A percentile compares a stretch with the other conserved stretches of the same genome.
These are phyloP conservation scores for Diplogelasinospora grovesii DNA, from an alignment of 495 filamentous ascomycete species.

Conservation along the genomic window DNA sequence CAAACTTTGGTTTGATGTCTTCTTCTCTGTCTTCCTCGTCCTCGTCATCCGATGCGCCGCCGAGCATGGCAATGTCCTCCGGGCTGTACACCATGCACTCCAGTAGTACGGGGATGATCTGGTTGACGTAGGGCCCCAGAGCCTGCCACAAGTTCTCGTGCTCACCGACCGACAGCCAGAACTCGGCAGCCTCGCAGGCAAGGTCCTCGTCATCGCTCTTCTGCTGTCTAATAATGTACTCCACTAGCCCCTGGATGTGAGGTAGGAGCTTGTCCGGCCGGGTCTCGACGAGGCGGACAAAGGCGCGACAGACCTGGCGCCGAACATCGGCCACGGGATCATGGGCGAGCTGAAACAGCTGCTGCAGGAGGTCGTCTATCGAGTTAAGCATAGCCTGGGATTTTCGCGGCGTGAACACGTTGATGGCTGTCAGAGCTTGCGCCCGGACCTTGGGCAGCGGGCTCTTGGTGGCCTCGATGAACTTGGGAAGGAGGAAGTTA, in stretches of 20 bases:
- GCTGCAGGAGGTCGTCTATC: constrained; percentile 72
- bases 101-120: constrained; percentile 85
- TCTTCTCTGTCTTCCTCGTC: constrained; percentile 83
- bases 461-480: constrained; percentile 77
- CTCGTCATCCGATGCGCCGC: constrained; percentile 80
- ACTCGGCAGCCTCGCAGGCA: constrained; percentile 91
- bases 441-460: constrained; percentile 67
- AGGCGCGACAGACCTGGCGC: constrained; percentile 85
- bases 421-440: constrained; percentile 74
- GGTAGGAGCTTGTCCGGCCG: constrained; percentile 83
- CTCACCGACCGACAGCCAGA: constrained; percentile 92
- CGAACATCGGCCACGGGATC: constrained; percentile 74
- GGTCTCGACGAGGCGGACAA: constrained; percentile 87
- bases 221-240: constrained; percentile 89
- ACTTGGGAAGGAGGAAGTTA: constrained; percentile 81
- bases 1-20: constrained; percentile 91
- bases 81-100: constrained; percentile 95
- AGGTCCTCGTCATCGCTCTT: constrained; percentile 84
- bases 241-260: constrained; percentile 81
- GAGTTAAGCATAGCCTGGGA: constrained; percentile 67
- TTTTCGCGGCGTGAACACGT: constrained; percentile 80
- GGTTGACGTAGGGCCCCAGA: constrained; percentile 68
- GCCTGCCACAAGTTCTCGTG: constrained; percentile 67
- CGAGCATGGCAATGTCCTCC: constrained; percentile 80
- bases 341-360: constrained; percentile 71